phyloP scores from a whole-genome alignment of 768 basidiomycete species.

The Phanerochaete carnosa region DNA sequence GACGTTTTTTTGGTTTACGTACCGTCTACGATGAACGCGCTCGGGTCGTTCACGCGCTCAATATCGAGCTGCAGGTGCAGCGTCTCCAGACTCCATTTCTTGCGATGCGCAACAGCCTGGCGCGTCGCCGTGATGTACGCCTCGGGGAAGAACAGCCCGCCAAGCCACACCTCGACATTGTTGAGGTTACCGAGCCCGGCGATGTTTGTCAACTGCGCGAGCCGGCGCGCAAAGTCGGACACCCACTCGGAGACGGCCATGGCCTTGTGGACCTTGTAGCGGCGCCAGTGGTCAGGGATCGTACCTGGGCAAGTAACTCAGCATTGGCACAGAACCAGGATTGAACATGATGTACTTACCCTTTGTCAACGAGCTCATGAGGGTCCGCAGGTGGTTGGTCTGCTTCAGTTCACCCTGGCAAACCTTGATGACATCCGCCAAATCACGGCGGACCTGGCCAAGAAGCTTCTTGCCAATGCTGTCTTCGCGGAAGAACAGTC shows the following conservation, averaged over 20 bases:
- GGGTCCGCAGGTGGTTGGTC: conserved; percentile 90
- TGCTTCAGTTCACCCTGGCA: conserved; percentile 89
- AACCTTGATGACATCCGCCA: conserved; percentile 77
- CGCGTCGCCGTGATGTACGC: conserved; percentile 95
- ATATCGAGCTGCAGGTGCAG: conserved; percentile 78
- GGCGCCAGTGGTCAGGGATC: conserved; percentile 83
- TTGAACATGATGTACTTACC: conserved; percentile 46
- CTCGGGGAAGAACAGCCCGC: conserved; percentile 94
- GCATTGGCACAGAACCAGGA: not conserved
- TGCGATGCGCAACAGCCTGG: conserved; percentile 92
- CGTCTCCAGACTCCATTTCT: conserved; percentile 91
- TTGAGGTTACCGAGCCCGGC: conserved; percentile 58
- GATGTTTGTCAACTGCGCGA: conserved; percentile 80
- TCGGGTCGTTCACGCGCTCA: conserved; percentile 72
- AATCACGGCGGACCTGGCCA: conserved; percentile 75
- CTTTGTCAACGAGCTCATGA: conserved; percentile 89
- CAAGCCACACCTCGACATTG: conserved; percentile 85
- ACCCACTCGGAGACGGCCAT: conserved; percentile 88
- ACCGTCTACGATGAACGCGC: conserved; percentile 89
- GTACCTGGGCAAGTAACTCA: conserved; percentile 50
- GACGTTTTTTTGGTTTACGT: conserved; percentile 31
- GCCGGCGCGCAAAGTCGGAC: conserved; percentile 71
- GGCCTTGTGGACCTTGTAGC: conserved; percentile 81
- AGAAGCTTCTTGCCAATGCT: conserved; percentile 76
- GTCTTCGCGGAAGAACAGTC: conserved; percentile 88